A percentile compares a stretch with the other conserved stretches of the same genome.
phyloP scores from a whole-genome alignment of 352 stramenopile species.

The Pythium pectinolyticum region DNA sequence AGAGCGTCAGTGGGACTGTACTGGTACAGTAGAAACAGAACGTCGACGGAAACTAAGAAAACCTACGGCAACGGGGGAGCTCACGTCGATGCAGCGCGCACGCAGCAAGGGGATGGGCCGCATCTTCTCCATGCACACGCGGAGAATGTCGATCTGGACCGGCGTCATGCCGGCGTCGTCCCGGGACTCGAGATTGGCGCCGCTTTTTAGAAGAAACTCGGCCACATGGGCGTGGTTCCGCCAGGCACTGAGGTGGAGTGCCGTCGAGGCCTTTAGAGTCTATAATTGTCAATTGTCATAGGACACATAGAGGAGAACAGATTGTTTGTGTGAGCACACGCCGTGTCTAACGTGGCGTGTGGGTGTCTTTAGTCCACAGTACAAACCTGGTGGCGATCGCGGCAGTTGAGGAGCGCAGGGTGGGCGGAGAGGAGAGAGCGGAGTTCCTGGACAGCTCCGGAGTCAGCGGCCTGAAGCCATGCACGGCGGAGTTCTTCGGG shows the following conservation, averaged over 20 bases:
- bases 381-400: constrained; percentile 29
- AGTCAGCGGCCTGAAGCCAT: constrained; percentile 30
- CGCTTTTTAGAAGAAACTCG: constrained; percentile 32
- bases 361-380: background rate
- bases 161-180: constrained; percentile 44
- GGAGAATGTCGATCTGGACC: constrained; percentile 47
- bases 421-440: constrained; percentile 20
- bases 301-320: too few relatives aligned
- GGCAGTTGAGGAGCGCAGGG: constrained; percentile 30
- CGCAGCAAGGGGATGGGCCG: constrained; percentile 37
- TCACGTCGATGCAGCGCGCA: constrained; percentile 39
- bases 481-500: background rate
- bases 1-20: too few relatives aligned
- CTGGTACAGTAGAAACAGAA: too few relatives aligned
- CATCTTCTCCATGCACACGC: constrained; percentile 49
- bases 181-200: constrained; percentile 35
- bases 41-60: background rate
- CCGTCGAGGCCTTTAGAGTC: constrained; percentile 33
- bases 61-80: constrained; percentile 38
- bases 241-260: constrained; percentile 41
- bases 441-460: constrained; percentile 19
- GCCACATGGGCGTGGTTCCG: constrained; percentile 26
- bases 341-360: background rate
- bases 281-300: too few relatives aligned
- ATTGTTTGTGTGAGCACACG: too few relatives aligned